A percentile compares a stretch with the other conserved stretches of the same genome.
Conservation (phyloP, 352 stramenopile genomes). For the Nothophytophthora sp. region DNA sequence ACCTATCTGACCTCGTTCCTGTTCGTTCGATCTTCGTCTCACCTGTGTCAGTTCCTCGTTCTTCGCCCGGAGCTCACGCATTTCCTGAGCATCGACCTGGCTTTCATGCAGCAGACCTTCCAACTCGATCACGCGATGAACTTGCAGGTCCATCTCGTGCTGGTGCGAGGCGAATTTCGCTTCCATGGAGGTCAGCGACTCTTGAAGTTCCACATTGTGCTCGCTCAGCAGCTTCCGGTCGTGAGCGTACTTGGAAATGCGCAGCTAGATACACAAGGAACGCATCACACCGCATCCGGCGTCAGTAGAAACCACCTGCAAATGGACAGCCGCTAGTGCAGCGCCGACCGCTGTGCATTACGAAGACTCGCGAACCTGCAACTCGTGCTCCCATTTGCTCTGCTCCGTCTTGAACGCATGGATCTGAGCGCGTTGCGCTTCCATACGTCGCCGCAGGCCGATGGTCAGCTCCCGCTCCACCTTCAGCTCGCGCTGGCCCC, state of each 20-base stretch:
- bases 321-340: too few relatives aligned
- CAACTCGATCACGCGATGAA: constrained; percentile 61
- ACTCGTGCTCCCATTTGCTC: constrained; percentile 81
- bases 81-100: constrained; percentile 35
- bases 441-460: constrained; percentile 68
- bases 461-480: constrained; percentile 51
- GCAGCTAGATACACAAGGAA: constrained; percentile 30
- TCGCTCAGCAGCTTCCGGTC: constrained; percentile 80
- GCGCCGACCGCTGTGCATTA: too few relatives aligned
- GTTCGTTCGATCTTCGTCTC: not conserved
- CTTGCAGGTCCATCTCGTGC: constrained; percentile 57
- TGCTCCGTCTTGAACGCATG: constrained; percentile 82
- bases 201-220: constrained; percentile 80
- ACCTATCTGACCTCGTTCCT: not conserved
- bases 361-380: constrained; percentile 41
- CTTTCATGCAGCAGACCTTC: constrained; percentile 55
- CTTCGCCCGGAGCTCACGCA: constrained; percentile 31
- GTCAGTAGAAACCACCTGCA: not conserved
- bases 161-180: constrained; percentile 44
- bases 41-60: constrained; percentile 56
- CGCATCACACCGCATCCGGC: not conserved
- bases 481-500: constrained; percentile 47
- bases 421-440: constrained; percentile 69
- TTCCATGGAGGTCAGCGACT: constrained; percentile 52
- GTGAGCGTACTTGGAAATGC: constrained; percentile 77